Evolutionary conservation across 75 land plant genomes (phyloP).

Genomic region (Azolla pinnata): DNA sequence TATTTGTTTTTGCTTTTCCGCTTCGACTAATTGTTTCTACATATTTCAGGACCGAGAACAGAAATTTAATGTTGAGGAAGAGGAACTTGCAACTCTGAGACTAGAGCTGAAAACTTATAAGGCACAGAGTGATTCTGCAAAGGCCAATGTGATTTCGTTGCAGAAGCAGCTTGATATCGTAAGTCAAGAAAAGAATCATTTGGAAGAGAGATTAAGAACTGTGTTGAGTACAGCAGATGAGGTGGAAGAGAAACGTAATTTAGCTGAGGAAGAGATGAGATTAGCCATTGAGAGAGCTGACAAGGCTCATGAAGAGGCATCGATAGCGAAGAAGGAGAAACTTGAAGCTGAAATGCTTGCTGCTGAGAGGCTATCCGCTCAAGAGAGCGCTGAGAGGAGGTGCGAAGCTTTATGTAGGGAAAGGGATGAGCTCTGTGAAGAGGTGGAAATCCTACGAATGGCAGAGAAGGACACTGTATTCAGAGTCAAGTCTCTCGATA

Average conservation of each 20-base stretch:
- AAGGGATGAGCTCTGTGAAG: constrained; percentile 42
- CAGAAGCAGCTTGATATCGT: constrained; percentile 50
- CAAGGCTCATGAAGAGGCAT: constrained; percentile 57
- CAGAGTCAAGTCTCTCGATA: constrained; percentile 47
- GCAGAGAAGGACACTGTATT: constrained; percentile 54
- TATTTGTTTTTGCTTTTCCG: neutral
- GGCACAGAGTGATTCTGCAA: constrained; percentile 41
- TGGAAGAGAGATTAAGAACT: constrained; percentile 44
- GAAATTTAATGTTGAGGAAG: constrained; percentile 38
- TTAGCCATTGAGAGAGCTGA: constrained; percentile 69
- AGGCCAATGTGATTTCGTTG: constrained; percentile 39
- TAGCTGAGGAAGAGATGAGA: constrained; percentile 63
- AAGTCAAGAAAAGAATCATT: constrained; percentile 51
- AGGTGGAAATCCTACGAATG: constrained; percentile 31
- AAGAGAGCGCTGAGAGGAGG: constrained; percentile 58
- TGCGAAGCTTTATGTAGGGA: constrained; percentile 53
- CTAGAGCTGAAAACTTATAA: constrained; percentile 33
- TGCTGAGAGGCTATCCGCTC: constrained; percentile 61
- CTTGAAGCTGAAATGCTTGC: constrained; percentile 50
- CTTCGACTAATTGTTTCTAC: neutral
- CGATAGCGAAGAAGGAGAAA: constrained; percentile 51
- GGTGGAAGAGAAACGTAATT: constrained; percentile 41
- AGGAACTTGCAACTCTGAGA: constrained; percentile 39
- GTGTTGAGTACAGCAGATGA: constrained; percentile 59
- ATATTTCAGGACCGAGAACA: constrained; percentile 56